A percentile compares a stretch with the other conserved stretches of the same genome.
These are phyloP conservation scores for Coleophoma crateriformis DNA, from an alignment of 2,329 filamentous ascomycete genomes.

Conservation along the genomic window DNA sequence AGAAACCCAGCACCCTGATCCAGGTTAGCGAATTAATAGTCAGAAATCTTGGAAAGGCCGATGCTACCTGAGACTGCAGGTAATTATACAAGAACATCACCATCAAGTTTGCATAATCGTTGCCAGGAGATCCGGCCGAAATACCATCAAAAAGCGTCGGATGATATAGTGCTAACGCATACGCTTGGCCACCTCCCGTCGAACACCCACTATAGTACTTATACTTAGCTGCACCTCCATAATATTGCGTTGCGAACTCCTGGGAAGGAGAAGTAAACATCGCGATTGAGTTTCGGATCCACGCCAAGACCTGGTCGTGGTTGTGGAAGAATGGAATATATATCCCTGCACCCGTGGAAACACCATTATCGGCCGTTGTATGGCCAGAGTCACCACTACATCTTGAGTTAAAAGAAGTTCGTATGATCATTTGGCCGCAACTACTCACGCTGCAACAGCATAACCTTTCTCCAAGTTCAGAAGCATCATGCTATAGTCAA, in stretches of 20 bases:
- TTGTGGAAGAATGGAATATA: slow-evolving; percentile 3
- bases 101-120: slow-evolving; percentile 1
- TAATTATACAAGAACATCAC: slow-evolving; percentile 2
- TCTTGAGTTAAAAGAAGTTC: background rate
- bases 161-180: slow-evolving; percentile 30
- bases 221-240: slow-evolving; percentile 18
- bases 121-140: slow-evolving; percentile 30
- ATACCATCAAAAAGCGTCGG: slow-evolving; percentile 34
- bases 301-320: slow-evolving; percentile 1
- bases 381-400: slow-evolving; percentile 17
- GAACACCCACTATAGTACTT: slow-evolving; percentile 33
- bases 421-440: background rate
- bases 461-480: slow-evolving; percentile 17
- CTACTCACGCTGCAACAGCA: slow-evolving; percentile 14
- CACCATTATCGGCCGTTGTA: slow-evolving; percentile 8
- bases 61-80: slow-evolving; percentile 4
- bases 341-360: background rate
- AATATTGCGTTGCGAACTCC: slow-evolving; percentile 23
- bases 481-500: slow-evolving; percentile 12
- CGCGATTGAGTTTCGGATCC: slow-evolving; percentile 3
- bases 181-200: slow-evolving; percentile 33
- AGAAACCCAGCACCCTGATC: background rate
- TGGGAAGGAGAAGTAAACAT: slow-evolving; percentile 11
- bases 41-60: no score
- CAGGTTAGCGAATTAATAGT: background rate